Evolutionary conservation across 179 eudicot genomes (phyloP).

Genomic region (Silene noctiflora): DNA sequence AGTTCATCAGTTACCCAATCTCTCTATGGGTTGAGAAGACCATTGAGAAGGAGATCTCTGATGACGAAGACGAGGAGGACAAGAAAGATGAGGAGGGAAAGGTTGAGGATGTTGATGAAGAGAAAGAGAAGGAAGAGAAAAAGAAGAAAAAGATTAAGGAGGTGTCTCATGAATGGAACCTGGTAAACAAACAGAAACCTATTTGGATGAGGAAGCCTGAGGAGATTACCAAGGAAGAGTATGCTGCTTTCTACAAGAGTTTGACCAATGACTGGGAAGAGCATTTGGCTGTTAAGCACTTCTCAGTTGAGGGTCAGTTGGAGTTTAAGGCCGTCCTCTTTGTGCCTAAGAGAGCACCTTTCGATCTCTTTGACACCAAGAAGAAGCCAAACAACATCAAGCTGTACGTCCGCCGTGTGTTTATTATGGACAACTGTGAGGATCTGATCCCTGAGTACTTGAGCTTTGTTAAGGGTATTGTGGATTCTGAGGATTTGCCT

Average conservation of each 20-base stretch:
- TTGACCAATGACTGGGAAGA: conserved; percentile 30
- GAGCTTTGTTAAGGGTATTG: conserved; percentile 14
- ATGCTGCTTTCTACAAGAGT: conserved; percentile 32
- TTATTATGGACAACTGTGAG: conserved; percentile 89
- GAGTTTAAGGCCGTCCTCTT: conserved; percentile 12
- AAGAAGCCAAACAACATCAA: conserved; percentile 81
- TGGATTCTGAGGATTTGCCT: background rate
- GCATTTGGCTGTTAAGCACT: conserved; percentile 24
- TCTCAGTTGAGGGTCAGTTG: conserved; percentile 7
- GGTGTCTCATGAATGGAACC: background rate
- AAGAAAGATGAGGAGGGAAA: conserved; percentile 46
- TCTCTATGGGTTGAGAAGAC: conserved; percentile 83
- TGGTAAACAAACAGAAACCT: conserved; percentile 15
- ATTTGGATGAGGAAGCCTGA: conserved; percentile 33
- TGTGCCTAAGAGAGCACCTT: background rate
- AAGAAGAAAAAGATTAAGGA: conserved; percentile 3
- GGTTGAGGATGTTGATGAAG: background rate
- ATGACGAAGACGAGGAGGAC: conserved; percentile 77
- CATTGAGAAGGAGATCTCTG: conserved; percentile 84
- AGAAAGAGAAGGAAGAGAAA: background rate
- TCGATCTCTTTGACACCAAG: background rate
- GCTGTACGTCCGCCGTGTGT: conserved; percentile 82
- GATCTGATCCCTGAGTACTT: conserved; percentile 25
- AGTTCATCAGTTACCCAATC: conserved; percentile 82
- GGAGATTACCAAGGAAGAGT: conserved; percentile 30